Evolutionary conservation across 78 protist genomes (phyloP).

Genomic region (Creolimax fragrantissima): DNA sequence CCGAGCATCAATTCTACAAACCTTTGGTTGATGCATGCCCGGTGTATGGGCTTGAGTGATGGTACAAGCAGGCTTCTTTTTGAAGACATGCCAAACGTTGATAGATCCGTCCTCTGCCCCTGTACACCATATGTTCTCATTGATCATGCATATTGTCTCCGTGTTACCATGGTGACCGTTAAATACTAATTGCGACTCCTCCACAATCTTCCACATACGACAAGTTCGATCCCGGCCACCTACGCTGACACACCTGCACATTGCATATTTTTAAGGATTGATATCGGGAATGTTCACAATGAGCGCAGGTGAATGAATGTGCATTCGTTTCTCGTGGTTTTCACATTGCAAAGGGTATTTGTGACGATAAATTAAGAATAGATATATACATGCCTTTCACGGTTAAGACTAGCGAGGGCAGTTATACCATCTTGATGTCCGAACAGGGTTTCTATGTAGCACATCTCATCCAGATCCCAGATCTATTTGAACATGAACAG

Average conservation of each 20-base stretch:
- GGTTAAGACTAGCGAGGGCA: constrained; percentile 44
- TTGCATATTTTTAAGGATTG: no score
- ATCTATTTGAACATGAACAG: constrained; percentile 2
- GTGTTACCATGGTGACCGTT: constrained; percentile 31
- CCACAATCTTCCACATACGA: constrained; percentile 71
- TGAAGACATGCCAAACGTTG: not conserved
- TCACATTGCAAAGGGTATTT: no score
- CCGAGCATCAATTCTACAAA: no score
- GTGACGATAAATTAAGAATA: no score
- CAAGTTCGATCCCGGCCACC: constrained; percentile 45
- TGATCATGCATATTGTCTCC: constrained; percentile 29
- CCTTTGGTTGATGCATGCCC: not conserved
- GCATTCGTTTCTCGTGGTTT: no score
- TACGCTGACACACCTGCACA: constrained; percentile 27
- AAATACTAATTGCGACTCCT: constrained; percentile 67
- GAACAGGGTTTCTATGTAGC: constrained; percentile 70
- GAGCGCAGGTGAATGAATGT: no score
- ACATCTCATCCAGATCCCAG: constrained; percentile 67
- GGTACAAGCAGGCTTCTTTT: not conserved
- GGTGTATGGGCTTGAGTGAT: not conserved
- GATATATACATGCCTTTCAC: constrained; percentile 30
- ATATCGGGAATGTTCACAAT: no score
- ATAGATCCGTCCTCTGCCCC: constrained; percentile 41
- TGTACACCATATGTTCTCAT: constrained; percentile 37
- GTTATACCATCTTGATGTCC: constrained; percentile 56